A percentile compares a stretch with the other conserved stretches of the same genome.
Evolutionary conservation across 805 yeast species (phyloP).

Genomic region (Ogataea wickerhamii): DNA sequence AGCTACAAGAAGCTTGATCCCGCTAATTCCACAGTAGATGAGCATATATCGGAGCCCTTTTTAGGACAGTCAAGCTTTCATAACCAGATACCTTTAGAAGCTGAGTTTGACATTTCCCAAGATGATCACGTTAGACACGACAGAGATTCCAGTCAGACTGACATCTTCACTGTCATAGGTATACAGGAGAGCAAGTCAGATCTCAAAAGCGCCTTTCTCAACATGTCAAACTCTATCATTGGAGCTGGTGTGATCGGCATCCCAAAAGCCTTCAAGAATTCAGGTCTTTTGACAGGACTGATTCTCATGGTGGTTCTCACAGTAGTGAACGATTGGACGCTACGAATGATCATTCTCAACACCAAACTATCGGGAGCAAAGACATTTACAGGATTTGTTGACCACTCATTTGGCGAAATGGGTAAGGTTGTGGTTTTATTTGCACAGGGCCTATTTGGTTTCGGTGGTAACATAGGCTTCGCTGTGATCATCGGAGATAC

Average conservation of each 20-base stretch:
- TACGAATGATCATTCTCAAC: slow-evolving; percentile 72
- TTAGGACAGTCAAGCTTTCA: background rate
- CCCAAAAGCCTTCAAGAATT: slow-evolving; percentile 79
- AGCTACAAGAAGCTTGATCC: background rate
- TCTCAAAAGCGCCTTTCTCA: slow-evolving; percentile 89
- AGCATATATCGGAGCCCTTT: background rate
- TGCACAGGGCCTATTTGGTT: slow-evolving; percentile 85
- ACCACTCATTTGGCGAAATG: slow-evolving; percentile 66
- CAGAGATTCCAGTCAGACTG: background rate
- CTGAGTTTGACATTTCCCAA: background rate
- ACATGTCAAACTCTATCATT: slow-evolving; percentile 91
- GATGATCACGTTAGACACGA: background rate
- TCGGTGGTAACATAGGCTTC: slow-evolving; percentile 92
- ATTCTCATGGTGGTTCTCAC: slow-evolving; percentile 59
- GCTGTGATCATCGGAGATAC: slow-evolving; percentile 95
- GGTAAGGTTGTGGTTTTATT: slow-evolving; percentile 68
- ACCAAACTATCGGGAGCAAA: slow-evolving; percentile 71
- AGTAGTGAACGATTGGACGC: slow-evolving; percentile 82
- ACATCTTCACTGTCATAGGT: background rate
- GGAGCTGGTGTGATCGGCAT: slow-evolving; percentile 97
- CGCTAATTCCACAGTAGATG: background rate
- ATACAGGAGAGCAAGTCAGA: slow-evolving; percentile 42
- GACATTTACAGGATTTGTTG: slow-evolving; percentile 83
- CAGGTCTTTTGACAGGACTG: slow-evolving; percentile 75
- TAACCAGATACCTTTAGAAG: background rate